phyloP scores from a whole-genome alignment of 495 filamentous ascomycete species.

The Podospora anserina region DNA sequence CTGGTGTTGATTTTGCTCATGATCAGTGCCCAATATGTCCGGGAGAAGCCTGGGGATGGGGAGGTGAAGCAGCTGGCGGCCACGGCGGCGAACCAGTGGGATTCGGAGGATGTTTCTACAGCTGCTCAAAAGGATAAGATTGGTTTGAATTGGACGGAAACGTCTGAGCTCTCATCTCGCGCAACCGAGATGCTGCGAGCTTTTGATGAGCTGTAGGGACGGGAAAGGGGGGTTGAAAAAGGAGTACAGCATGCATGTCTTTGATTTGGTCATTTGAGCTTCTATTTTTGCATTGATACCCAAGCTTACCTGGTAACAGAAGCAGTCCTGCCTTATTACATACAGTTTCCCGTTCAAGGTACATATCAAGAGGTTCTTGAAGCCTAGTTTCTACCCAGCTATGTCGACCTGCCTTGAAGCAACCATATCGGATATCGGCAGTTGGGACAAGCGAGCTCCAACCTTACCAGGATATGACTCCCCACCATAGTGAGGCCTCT shows the following conservation, averaged over 20 bases:
- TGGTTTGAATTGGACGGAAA: constrained; percentile 8
- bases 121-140: neutral
- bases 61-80: constrained; percentile 21
- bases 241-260: constrained; percentile 1
- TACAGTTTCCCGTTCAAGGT: too few species aligned
- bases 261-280: neutral
- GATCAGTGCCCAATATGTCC: constrained; percentile 38
- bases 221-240: neutral
- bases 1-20: constrained; percentile 46
- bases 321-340: constrained; percentile 2
- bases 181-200: constrained; percentile 33
- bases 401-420: neutral
- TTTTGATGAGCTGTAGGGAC: constrained; percentile 42
- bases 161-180: constrained; percentile 8
- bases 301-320: neutral
- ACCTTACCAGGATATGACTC: neutral
- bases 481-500: neutral
- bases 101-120: neutral
- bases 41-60: neutral
- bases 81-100: constrained; percentile 7
- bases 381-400: too few species aligned
- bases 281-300: constrained; percentile 8
- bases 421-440: neutral
- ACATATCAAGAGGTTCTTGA: too few species aligned
- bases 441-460: neutral